Evolutionary conservation across 2,329 filamentous ascomycete genomes (phyloP), one percentile per base, ranked within the genome.

Genomic region (Mollisia scopiformis): DNA sequence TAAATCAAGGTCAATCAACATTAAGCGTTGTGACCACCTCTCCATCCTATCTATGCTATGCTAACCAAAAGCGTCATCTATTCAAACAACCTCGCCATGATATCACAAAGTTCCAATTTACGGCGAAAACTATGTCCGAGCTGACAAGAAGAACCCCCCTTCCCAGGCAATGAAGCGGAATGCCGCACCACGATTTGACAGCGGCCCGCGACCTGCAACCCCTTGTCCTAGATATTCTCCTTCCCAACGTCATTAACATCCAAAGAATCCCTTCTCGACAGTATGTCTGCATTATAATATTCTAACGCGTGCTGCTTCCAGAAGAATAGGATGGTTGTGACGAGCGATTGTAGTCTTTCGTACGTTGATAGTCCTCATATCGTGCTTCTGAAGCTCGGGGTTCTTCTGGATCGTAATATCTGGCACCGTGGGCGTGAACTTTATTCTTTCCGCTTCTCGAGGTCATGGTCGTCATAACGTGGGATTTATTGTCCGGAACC

Each of bases 401-500:
- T 11, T 50, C 67, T 19, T 56, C 33, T n/a, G 7, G 10, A 25
- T 64, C 62, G 39, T 66, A 62, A 2, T 47, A 39, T 7, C 47
- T 11, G 28, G 37, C 28, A 1, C 19, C 16, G 11, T 69, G 63
- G 25, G 63, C 19, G 19, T 51, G 46, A 41, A 67, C 51, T 28
- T 28, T n/a, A n/a, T n/a, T n/a, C 31, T 49, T 56, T 25, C 54
- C 55, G 10, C 25, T 41, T 28, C 39, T 51, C 2, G 62, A 62
- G 13, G 21, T 56, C 6, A 14, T 66, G 10, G 43, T 30, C 4
- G 35, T 43, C 1, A 67, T 37, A 13, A 30, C 30, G 50, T 37
- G 61, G 65, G 41, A 62, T 66, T 64, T 55, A 64, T 68, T 64
- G n/a, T 69, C 60, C 43, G 64, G 59, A n/a, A 63, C 64, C 50